Base-by-base conservation (phyloP, 2,329 filamentous ascomycete genomes). In the Colletotrichum abscissum region DNA sequence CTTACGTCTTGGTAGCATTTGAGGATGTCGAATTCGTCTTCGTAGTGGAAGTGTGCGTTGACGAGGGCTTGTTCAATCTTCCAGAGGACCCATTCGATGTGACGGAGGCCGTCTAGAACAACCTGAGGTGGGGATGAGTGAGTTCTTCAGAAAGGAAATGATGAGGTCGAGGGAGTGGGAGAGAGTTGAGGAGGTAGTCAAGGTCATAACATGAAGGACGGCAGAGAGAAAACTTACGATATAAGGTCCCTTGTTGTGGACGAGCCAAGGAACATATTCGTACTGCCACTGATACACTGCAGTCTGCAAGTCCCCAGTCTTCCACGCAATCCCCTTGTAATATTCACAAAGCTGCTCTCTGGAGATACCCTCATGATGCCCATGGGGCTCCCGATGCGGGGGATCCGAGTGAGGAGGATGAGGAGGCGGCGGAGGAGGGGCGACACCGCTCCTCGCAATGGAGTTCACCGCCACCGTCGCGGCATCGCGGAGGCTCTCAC, bases 191-290 rank as follows among this genome's bases (percentile, higher is more conserved):
- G 35, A 4, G 6, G 7, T 26, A 19, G 33, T 9, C 22, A 8
- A 16, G 14, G 22, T 22, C n/a, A 11, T 4, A 5, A 4, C n/a
- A 19, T 3, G 7, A 3, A 22, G 9, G 12, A 49, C 1, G 16
- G 26, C 14, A 19, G 19, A 8, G 19, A 33, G n/a, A 5, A 35
- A 9, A 49, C 63, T 42, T 26, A 74, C 72, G 12, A 56, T 55
- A 55, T 74, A 75, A 24, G 73, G 73, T 3, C 73, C 70, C 65
- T 69, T 62, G 57, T 74, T 73, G 12, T 70, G 33, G 5, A 74
- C 33, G 7, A 75, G 56, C 73, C 73, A 75, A 16, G 73, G 73
- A 14, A 75, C 73, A 35, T 75, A 66, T 63, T 75, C 73, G 16
- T 56, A 42, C 35, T 67, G 67, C 59, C 60, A 69, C 35, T 67